phyloP scores from a whole-genome alignment of 2,329 filamentous ascomycete species.

The Phialophora macrospora region DNA sequence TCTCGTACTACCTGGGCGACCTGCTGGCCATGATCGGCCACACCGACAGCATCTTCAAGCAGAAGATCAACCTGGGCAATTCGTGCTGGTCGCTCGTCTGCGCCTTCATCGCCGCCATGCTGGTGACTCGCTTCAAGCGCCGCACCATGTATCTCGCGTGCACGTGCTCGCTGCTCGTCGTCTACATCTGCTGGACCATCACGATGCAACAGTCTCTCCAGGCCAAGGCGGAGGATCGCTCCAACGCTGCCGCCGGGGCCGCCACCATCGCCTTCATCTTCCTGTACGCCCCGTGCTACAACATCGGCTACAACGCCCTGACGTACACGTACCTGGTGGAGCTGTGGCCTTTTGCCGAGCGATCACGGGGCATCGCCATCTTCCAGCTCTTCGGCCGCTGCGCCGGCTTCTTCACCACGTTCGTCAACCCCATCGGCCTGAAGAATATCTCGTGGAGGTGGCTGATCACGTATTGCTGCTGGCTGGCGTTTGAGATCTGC shows the following conservation, averaged over 20 bases:
- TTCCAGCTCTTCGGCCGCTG: slow-evolving; percentile 61
- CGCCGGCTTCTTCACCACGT: slow-evolving; percentile 58
- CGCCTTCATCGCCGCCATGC: slow-evolving; percentile 47
- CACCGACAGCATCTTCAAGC: slow-evolving; percentile 46
- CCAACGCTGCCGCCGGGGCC: slow-evolving; percentile 48
- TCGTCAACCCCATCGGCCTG: slow-evolving; percentile 55
- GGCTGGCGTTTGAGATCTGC: slow-evolving; percentile 49
- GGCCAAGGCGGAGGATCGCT: slow-evolving; percentile 42
- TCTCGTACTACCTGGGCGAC: slow-evolving; percentile 43
- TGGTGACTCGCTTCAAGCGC: slow-evolving; percentile 50
- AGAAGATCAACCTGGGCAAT: slow-evolving; percentile 47
- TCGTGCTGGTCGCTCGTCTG: slow-evolving; percentile 51
- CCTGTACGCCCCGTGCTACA: slow-evolving; percentile 35
- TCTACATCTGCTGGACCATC: slow-evolving; percentile 63
- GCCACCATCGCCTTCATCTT: slow-evolving; percentile 64
- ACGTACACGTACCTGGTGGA: slow-evolving; percentile 67
- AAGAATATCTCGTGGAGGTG: slow-evolving; percentile 53
- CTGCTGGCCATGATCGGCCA: slow-evolving; percentile 49
- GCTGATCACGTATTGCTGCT: slow-evolving; percentile 52
- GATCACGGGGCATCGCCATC: slow-evolving; percentile 63
- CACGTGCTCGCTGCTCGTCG: slow-evolving; percentile 56
- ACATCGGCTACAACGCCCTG: slow-evolving; percentile 65
- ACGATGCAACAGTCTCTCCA: slow-evolving; percentile 50
- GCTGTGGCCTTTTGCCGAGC: slow-evolving; percentile 62
- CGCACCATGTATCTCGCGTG: slow-evolving; percentile 55